A percentile compares a stretch with the other conserved stretches of the same genome.
phyloP scores from a whole-genome alignment of 2,329 filamentous ascomycete genomes.

The Geosmithia flava region DNA sequence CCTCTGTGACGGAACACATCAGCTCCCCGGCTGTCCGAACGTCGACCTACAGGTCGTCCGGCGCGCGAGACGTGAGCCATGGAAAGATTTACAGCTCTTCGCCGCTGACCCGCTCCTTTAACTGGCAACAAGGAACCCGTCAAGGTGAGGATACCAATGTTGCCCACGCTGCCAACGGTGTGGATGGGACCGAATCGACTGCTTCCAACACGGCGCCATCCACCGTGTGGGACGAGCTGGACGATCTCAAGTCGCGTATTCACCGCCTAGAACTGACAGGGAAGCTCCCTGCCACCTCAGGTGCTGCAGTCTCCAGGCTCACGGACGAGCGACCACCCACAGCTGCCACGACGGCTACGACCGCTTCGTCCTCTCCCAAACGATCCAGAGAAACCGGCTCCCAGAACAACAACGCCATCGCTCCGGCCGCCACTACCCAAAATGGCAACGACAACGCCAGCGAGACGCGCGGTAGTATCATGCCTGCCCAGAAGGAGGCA shows the following conservation, averaged over 20 bases:
- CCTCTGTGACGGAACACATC: slow-evolving; percentile 36
- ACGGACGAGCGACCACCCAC: slow-evolving; percentile 78
- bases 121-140: slow-evolving; percentile 13
- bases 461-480: slow-evolving; percentile 24
- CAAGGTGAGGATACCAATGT: slow-evolving; percentile 11
- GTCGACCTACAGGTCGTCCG: slow-evolving; percentile 26
- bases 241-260: slow-evolving; percentile 89
- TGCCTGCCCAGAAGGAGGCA: slow-evolving; percentile 31
- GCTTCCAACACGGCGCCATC: slow-evolving; percentile 80
- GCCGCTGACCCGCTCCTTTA: slow-evolving; percentile 35
- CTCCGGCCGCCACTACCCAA: neutral
- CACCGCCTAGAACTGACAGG: slow-evolving; percentile 81
- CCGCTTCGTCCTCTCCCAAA: slow-evolving; percentile 81
- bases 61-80: slow-evolving; percentile 6
- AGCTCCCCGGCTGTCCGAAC: slow-evolving; percentile 25
- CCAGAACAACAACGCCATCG: neutral
- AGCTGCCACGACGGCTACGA: slow-evolving; percentile 83
- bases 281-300: slow-evolving; percentile 73
- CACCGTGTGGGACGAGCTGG: slow-evolving; percentile 94
- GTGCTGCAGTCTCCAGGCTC: slow-evolving; percentile 61
- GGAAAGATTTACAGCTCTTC: slow-evolving; percentile 42
- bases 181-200: slow-evolving; percentile 72
- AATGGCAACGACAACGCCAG: slow-evolving; percentile 6
- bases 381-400: slow-evolving; percentile 23
- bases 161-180: slow-evolving; percentile 17